These are phyloP conservation scores for Oleoguttula mirabilis DNA, from an alignment of 495 filamentous ascomycete genomes.

Conservation along the genomic window DNA sequence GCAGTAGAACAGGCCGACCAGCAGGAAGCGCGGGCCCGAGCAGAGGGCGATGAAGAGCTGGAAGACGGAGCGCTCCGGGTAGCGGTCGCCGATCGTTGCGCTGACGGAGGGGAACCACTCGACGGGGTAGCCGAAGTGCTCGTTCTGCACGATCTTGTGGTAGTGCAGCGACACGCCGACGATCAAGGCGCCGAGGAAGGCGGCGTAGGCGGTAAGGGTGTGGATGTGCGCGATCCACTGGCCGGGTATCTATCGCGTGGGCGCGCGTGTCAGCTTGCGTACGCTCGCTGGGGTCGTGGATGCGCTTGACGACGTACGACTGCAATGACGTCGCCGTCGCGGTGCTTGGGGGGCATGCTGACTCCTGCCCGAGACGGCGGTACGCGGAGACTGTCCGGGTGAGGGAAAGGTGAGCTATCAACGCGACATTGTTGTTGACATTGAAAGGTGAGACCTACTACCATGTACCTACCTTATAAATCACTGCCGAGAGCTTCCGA, in stretches of 20 bases:
- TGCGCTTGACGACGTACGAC: slow-evolving; percentile 44
- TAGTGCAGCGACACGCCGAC: slow-evolving; percentile 82
- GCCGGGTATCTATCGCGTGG: slow-evolving; percentile 70
- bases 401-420: slow-evolving; percentile 3
- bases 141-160: slow-evolving; percentile 94
- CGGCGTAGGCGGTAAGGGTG: slow-evolving; percentile 70
- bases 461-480: no score
- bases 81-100: slow-evolving; percentile 95
- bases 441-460: no score
- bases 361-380: no score
- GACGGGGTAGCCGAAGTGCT: slow-evolving; percentile 89
- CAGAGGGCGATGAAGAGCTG: slow-evolving; percentile 95
- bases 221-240: slow-evolving; percentile 88
- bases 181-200: slow-evolving; percentile 81
- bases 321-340: slow-evolving; percentile 76
- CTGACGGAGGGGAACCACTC: slow-evolving; percentile 99
- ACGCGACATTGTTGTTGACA: no score
- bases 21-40: slow-evolving; percentile 81
- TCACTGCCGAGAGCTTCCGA: no score
- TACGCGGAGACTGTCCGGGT: slow-evolving; percentile 17
- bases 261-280: slow-evolving; percentile 1
- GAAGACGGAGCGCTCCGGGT: slow-evolving; percentile 93
- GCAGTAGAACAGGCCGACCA: slow-evolving; percentile 88
- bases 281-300: slow-evolving; percentile 9
- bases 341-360: slow-evolving; percentile 79